phyloP scores from a whole-genome alignment of 2,329 filamentous ascomycete species.

The Aspergillus piperis region DNA sequence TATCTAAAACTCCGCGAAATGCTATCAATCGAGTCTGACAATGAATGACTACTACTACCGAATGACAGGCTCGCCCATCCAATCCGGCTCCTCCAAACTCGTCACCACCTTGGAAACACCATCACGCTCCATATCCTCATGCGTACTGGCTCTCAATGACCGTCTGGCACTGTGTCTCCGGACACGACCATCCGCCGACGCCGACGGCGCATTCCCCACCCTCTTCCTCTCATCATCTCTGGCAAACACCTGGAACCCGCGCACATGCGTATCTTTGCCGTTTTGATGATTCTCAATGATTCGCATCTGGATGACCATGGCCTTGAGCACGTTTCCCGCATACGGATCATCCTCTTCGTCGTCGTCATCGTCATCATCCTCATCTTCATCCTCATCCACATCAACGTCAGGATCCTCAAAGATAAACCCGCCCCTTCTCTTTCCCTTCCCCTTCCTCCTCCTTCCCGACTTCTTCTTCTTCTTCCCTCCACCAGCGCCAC shows the following conservation, averaged over 20 bases:
- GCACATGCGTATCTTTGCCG: conserved; percentile 96
- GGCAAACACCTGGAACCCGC: conserved; percentile 84
- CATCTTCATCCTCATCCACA: conserved; percentile 10
- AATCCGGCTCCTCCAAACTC: conserved; percentile 48
- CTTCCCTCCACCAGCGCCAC: neutral
- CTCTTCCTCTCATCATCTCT: conserved; percentile 43
- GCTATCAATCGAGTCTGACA: neutral
- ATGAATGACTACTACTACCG: conserved; percentile 30
- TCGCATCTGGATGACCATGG: conserved; percentile 85
- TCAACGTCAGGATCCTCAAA: neutral
- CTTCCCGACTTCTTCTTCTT: neutral
- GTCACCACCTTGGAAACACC: conserved; percentile 31
- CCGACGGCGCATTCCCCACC: conserved; percentile 33
- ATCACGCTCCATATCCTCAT: conserved; percentile 25
- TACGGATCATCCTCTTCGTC: conserved; percentile 38
- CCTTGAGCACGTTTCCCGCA: conserved; percentile 74
- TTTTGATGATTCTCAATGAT: conserved; percentile 98
- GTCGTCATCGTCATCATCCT: conserved; percentile 30
- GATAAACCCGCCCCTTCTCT: conserved; percentile 20
- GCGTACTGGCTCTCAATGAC: conserved; percentile 29
- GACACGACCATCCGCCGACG: conserved; percentile 34
- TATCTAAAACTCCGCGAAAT: conserved; percentile 11
- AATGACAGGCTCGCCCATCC: conserved; percentile 53
- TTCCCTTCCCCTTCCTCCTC: conserved; percentile 15
- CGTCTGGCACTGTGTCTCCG: conserved; percentile 33